These are phyloP conservation scores for Alloteropsis semialata DNA, from an alignment of 176 grass and related monocot genomes.

Conservation along the genomic window DNA sequence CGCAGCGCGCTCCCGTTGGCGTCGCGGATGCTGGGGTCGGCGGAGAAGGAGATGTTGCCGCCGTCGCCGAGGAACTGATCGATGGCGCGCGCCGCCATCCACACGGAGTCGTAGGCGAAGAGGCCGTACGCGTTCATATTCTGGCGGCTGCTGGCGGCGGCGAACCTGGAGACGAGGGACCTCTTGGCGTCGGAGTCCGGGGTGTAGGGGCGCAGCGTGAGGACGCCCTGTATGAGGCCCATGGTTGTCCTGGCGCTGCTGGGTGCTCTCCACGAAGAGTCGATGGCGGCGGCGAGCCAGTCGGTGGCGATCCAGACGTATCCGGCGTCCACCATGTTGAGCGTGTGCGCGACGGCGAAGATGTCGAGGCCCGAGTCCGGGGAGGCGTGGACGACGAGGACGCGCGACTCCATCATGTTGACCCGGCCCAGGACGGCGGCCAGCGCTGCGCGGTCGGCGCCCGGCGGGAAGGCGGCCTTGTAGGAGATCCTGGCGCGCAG, in stretches of 20 bases:
- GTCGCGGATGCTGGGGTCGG: conserved; percentile 42
- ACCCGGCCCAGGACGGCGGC: conserved; percentile 39
- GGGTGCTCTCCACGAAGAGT: conserved; percentile 2
- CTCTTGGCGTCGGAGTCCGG: conserved; percentile 62
- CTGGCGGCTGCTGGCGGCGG: background rate
- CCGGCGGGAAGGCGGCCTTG: conserved; percentile 58
- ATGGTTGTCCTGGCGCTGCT: background rate
- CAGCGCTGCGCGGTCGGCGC: conserved; percentile 28
- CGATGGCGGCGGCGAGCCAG: conserved; percentile 68
- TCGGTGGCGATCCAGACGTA: conserved; percentile 93
- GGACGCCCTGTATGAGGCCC: conserved; percentile 52
- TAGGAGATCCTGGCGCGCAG: conserved; percentile 41
- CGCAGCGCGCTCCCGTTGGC: conserved; percentile 47
- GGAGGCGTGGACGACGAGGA: conserved; percentile 74
- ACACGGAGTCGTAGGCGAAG: conserved; percentile 76
- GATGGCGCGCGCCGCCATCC: conserved; percentile 71
- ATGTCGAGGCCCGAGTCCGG: conserved; percentile 73
- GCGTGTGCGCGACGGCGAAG: conserved; percentile 46
- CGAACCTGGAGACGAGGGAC: conserved; percentile 43
- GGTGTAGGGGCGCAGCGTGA: conserved; percentile 66
- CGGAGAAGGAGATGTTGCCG: conserved; percentile 56
- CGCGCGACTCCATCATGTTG: conserved; percentile 69
- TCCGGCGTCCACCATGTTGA: conserved; percentile 58
- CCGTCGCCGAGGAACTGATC: conserved; percentile 57
- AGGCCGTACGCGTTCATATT: conserved; percentile 65